Base-by-base conservation (phyloP, 345 rosid genomes). In the Carallia pectinifolia region DNA sequence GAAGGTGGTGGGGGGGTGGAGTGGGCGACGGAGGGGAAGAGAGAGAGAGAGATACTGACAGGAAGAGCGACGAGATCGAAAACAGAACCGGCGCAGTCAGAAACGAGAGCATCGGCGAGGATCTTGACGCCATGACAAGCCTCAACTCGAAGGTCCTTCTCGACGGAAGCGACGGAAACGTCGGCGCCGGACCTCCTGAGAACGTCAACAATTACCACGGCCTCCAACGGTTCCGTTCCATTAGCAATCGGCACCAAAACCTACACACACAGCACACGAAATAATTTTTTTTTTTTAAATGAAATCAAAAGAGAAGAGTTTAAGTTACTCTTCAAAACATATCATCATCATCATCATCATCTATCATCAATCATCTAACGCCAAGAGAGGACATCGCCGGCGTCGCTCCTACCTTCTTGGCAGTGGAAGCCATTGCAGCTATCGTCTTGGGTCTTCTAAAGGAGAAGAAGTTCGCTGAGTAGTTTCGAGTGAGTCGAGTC, bases 141-240 rank as follows among this genome's bases (percentile, higher is more conserved):
- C 40, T 86, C 92, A n/a, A 94, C 88, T 4, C 79, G 81, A 29
- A 81, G 84, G 78, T 86, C 83, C 67, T 81, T 84, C 81, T 87
- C 90, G 52, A 86, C 92, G n/a, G 97, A 92, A 4, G 89, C 90
- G 17, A 92, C 97, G 40, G 86, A 89, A 37, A 95, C 96, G 34
- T 86, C 92, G 17, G 97, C 93, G 36, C 97, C 97, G 17, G 89
- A 80, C 73, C 99, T 82, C 74, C 96, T 84, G 40, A 91, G 71
- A 54, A 94, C 93, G 68, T 91, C 97, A 72, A 89, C 84, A 66
- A 86, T 88, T 50, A 94, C 84, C 72, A 89, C 92, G 34, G 98
- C 97, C 80, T 94, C 97, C 83, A 94, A 85, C 70, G 98, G 97
- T 81, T 94, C 98, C 48, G 90, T 87, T 15, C 97, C 98, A 65